phyloP scores from a whole-genome alignment of 768 basidiomycete genomes.

The Leccinum uliginosum region DNA sequence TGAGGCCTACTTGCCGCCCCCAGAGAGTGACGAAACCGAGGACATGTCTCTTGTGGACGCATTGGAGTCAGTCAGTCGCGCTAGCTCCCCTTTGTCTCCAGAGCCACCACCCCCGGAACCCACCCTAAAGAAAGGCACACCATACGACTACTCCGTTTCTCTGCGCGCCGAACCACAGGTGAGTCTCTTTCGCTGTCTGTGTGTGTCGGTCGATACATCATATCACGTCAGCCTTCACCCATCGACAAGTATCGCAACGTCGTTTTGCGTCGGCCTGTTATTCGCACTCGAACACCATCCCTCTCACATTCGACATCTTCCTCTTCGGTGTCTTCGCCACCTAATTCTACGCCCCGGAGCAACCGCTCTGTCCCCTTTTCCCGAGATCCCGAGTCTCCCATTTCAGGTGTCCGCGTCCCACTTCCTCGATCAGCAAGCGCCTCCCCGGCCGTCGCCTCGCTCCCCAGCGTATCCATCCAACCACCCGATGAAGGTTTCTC shows the following conservation, averaged over 20 bases:
- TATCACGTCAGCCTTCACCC: constrained; percentile 52
- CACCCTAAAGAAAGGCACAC: constrained; percentile 43
- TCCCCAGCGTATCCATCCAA: constrained; percentile 22
- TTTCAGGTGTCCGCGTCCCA: constrained; percentile 42
- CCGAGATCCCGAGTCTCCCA: constrained; percentile 43
- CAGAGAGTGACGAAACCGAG: constrained; percentile 40
- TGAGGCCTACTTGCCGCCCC: constrained; percentile 48
- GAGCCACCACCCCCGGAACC: constrained; percentile 32
- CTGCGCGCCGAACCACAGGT: constrained; percentile 62
- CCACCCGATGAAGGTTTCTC: constrained; percentile 18
- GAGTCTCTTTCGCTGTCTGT: constrained; percentile 12
- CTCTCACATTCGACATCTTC: constrained; percentile 57
- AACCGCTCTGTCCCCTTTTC: constrained; percentile 41
- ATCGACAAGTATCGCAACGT: constrained; percentile 63
- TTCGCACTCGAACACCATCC: constrained; percentile 60
- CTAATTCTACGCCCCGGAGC: constrained; percentile 63
- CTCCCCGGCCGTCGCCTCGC: constrained; percentile 41
- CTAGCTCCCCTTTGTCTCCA: constrained; percentile 44
- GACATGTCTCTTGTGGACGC: constrained; percentile 54
- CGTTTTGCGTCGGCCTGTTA: constrained; percentile 47
- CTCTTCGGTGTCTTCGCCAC: constrained; percentile 48
- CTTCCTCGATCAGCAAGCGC: constrained; percentile 49
- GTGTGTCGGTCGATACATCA: background rate
- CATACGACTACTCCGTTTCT: constrained; percentile 52
- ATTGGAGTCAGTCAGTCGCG: constrained; percentile 50